These are phyloP conservation scores for Thelonectria olida DNA, from an alignment of 2,329 filamentous ascomycete genomes.

Conservation along the genomic window DNA sequence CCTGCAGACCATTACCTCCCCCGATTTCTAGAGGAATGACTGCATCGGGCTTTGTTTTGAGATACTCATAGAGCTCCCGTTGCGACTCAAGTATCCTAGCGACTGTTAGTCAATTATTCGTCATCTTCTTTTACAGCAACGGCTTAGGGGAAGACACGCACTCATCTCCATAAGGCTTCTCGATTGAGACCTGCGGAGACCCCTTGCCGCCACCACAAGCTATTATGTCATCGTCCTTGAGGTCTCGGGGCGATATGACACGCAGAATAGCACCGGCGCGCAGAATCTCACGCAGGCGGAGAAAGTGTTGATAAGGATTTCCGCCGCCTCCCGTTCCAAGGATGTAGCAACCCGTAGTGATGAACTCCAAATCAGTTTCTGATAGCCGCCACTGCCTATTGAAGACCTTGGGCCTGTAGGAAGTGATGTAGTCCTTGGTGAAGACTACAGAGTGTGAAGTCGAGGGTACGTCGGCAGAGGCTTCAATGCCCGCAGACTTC, in stretches of 20 bases:
- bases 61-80: constrained; percentile 17
- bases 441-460: no score
- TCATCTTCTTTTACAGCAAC: no score
- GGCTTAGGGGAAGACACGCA: constrained; percentile 3
- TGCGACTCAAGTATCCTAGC: constrained; percentile 1
- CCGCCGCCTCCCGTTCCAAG: constrained; percentile 66
- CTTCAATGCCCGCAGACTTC: no score
- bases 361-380: constrained; percentile 62
- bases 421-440: constrained; percentile 1
- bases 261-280: constrained; percentile 56
- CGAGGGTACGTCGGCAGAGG: no score
- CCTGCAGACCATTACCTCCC: constrained; percentile 60
- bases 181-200: constrained; percentile 65
- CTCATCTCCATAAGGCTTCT: constrained; percentile 54
- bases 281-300: constrained; percentile 57
- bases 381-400: constrained; percentile 61
- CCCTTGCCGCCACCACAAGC: constrained; percentile 63
- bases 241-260: constrained; percentile 57
- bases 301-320: constrained; percentile 56
- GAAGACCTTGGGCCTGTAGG: constrained; percentile 55
- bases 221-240: constrained; percentile 56
- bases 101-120: no score
- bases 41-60: constrained; percentile 43
- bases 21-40: constrained; percentile 53
- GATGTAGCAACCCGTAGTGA: constrained; percentile 64